Evolutionary conservation across 2,329 filamentous ascomycete species (phyloP), one percentile per base, ranked within the genome.

Genomic region (Paraphaeosphaeria minitans): DNA sequence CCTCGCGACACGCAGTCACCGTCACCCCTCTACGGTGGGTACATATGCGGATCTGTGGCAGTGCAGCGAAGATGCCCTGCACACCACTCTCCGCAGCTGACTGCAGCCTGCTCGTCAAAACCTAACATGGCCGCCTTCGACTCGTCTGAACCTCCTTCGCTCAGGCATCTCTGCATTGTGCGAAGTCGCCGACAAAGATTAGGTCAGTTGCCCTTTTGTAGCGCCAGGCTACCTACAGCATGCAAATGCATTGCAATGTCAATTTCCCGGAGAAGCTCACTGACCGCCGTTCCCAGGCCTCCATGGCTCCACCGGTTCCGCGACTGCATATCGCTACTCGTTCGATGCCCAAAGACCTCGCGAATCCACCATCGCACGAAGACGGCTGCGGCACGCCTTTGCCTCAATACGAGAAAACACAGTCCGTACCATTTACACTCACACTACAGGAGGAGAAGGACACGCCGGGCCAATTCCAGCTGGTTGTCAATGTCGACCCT

Each of bases 381-480:
- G 52, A 62, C 33, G 69, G 68, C 5, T 65, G 70, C 45, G 63
- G 63, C 2, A 71, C 70, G 10, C 68, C 69, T 24, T 64, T 71
- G 16, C 69, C 69, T 1, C 65, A 69, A 31, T 71, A 71, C 53
- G 67, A 72, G 31, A 67, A 70, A 60, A 66, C 65, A 1, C 66
- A 68, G 22, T 61, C 65, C 1, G 62, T 70, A 1, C 69, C 71
- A 1, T 72, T 73, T 27, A 71, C 68, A 1, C 61, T 73, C 10
- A 69, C 68, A n/a, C 60, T 73, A 6, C 70, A 72, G 48, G 70
- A 73, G 55, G 71, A 73, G 33, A 66, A 66, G 53, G 60, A 59
- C 49, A 70, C 70, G 47, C 70, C 71, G 16, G 71, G 71, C n/a
- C 66, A 70, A 29, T 72, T 72, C 43, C 70, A 72, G 52, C 57